Evolutionary conservation across 2,329 filamentous ascomycete species (phyloP).

Genomic region (Ascochyta viciae-villosae): DNA sequence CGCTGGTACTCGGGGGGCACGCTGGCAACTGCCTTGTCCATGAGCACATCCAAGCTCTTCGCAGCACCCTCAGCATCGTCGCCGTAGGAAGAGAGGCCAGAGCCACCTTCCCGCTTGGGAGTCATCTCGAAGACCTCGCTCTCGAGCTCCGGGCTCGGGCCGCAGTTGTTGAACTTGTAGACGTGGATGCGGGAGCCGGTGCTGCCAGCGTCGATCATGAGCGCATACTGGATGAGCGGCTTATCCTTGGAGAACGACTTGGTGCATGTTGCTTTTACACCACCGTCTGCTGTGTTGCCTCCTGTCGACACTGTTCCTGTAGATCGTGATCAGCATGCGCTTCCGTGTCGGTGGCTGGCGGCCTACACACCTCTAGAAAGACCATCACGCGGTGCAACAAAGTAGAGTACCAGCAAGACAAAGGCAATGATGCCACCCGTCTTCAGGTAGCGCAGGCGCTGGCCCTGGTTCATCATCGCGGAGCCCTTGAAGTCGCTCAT

Average conservation of each 20-base stretch:
- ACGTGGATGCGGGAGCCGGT: conserved; percentile 98
- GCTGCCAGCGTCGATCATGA: conserved; percentile 98
- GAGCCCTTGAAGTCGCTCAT: conserved; percentile 55
- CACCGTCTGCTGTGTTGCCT: conserved; percentile 59
- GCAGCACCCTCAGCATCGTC: conserved; percentile 87
- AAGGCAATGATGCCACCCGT: conserved; percentile 66
- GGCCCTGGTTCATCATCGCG: conserved; percentile 67
- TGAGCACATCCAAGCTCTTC: conserved; percentile 83
- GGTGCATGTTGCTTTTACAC: conserved; percentile 75
- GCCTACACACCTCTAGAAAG: conserved; percentile 37
- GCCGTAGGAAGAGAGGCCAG: conserved; percentile 83
- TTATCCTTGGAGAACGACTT: conserved; percentile 86
- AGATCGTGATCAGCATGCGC: neutral
- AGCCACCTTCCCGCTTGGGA: conserved; percentile 79
- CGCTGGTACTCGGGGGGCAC: conserved; percentile 88
- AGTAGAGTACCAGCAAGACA: conserved; percentile 64
- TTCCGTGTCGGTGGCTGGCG: neutral
- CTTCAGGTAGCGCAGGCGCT: conserved; percentile 67
- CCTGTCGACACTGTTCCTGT: conserved; percentile 34
- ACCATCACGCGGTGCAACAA: conserved; percentile 57
- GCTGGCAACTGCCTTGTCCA: conserved; percentile 82
- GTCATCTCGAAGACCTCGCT: conserved; percentile 94
- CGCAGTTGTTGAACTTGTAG: conserved; percentile 99
- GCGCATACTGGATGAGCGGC: conserved; percentile 93
- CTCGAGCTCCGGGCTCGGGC: conserved; percentile 91